These are phyloP conservation scores for Wickerhamiella alocasiicola DNA, from an alignment of 805 yeast species.

Conservation along the genomic window DNA sequence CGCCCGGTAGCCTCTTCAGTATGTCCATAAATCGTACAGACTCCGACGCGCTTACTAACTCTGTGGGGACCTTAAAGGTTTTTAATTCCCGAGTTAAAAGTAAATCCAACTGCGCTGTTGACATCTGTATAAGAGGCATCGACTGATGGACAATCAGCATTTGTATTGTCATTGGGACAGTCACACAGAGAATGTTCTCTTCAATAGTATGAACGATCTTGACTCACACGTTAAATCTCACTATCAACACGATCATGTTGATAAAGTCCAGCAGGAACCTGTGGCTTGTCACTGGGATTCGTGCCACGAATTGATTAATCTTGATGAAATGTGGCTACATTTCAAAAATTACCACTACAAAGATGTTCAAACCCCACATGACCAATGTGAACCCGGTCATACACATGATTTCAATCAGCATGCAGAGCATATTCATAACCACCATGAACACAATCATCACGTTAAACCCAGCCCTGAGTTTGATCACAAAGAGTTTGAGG, in stretches of 20 bases:
- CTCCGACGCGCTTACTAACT: too few species aligned
- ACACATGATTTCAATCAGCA: background rate
- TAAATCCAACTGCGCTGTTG: background rate
- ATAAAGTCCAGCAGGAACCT: slow-evolving; percentile 10
- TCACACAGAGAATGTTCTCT: slow-evolving; percentile 24
- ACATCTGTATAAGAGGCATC: background rate
- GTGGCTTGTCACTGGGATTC: slow-evolving; percentile 32
- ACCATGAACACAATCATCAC: background rate
- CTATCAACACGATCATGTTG: slow-evolving; percentile 9
- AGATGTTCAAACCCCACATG: slow-evolving; percentile 23
- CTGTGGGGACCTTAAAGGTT: slow-evolving; percentile 9
- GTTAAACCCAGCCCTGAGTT: background rate
- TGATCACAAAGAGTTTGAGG: background rate
- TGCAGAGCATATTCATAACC: background rate
- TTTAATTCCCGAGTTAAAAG: background rate
- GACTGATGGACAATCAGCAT: slow-evolving; percentile 5
- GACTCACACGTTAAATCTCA: slow-evolving; percentile 23
- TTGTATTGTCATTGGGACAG: slow-evolving; percentile 29
- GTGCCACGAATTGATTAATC: slow-evolving; percentile 25
- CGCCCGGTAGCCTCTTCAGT: too few species aligned
- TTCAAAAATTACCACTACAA: slow-evolving; percentile 19
- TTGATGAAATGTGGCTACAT: slow-evolving; percentile 22
- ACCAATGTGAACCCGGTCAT: slow-evolving; percentile 5
- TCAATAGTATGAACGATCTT: slow-evolving; percentile 22
- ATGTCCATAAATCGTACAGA: too few species aligned